phyloP scores from a whole-genome alignment of 140 eudicot species.

The Ambrosia hybrid region DNA sequence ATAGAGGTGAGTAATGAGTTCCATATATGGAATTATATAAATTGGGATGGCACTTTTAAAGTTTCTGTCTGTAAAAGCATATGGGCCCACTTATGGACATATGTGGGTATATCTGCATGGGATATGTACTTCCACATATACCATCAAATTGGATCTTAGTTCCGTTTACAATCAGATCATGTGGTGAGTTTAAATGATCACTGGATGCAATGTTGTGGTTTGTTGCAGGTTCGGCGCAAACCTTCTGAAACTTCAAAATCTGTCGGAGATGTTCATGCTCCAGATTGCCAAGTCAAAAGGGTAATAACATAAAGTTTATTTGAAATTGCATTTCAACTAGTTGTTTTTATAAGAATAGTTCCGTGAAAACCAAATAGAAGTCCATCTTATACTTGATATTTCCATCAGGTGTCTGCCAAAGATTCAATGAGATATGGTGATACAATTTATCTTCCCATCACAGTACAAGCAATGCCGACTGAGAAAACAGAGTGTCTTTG shows the following conservation, averaged over 20 bases:
- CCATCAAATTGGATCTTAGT: too few relatives aligned
- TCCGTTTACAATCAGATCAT: background rate
- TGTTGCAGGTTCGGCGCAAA: constrained; percentile 71
- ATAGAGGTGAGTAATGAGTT: background rate
- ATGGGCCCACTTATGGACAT: too few relatives aligned
- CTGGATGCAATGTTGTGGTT: background rate
- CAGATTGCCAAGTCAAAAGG: constrained; percentile 53
- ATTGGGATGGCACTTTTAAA: background rate
- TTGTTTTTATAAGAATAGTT: constrained; percentile 8
- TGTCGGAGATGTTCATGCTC: constrained; percentile 32
- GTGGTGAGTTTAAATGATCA: background rate
- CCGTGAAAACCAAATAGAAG: background rate
- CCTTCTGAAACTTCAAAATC: constrained; percentile 25
- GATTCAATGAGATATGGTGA: constrained; percentile 76
- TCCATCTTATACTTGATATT: constrained; percentile 14
- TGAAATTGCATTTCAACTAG: background rate
- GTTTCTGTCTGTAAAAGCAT: too few relatives aligned
- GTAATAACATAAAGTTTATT: constrained; percentile 32
- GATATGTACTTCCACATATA: too few relatives aligned
- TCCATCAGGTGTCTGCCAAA: constrained; percentile 71
- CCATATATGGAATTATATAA: background rate
- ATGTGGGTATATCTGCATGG: too few relatives aligned
- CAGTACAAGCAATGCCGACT: constrained; percentile 47
- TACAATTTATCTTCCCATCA: constrained; percentile 70
- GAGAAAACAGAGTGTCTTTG: constrained; percentile 39